Percentiles rank a stretch among this genome's conserved stretches.
These are phyloP conservation scores for Penicillium verrucosum DNA, from an alignment of 2,329 filamentous ascomycete species.

Conservation along the genomic window DNA sequence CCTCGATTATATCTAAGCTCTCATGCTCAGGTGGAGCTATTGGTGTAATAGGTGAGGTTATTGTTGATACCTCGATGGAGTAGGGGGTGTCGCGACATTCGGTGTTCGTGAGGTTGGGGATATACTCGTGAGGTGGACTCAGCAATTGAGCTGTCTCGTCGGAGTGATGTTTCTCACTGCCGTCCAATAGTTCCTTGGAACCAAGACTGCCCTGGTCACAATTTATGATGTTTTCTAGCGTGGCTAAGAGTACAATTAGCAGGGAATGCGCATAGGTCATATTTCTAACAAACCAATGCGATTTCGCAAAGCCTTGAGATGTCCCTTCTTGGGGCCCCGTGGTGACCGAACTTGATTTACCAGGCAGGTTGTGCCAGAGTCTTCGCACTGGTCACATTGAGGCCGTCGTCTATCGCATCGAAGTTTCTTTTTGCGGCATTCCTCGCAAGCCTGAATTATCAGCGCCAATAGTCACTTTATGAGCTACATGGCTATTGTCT, in stretches of 20 bases:
- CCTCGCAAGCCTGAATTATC: conserved; percentile 24
- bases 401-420: conserved; percentile 28
- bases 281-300: conserved; percentile 25
- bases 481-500: background rate
- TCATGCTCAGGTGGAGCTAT: background rate
- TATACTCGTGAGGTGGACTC: background rate
- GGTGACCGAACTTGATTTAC: conserved; percentile 26
- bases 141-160: background rate
- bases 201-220: background rate
- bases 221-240: conserved; percentile 5
- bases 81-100: background rate
- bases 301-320: conserved; percentile 27
- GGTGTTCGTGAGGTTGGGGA: background rate
- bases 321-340: conserved; percentile 29
- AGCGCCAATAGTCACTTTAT: background rate
- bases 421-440: conserved; percentile 30
- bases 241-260: background rate
- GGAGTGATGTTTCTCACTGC: background rate
- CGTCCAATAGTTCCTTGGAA: background rate
- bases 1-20: background rate
- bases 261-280: background rate
- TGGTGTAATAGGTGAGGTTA: background rate
- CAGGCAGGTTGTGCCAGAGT: conserved; percentile 28
- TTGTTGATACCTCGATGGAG: background rate
- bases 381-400: conserved; percentile 28